phyloP scores from a whole-genome alignment of 805 yeast species.

The Wickerhamomyces alni region DNA sequence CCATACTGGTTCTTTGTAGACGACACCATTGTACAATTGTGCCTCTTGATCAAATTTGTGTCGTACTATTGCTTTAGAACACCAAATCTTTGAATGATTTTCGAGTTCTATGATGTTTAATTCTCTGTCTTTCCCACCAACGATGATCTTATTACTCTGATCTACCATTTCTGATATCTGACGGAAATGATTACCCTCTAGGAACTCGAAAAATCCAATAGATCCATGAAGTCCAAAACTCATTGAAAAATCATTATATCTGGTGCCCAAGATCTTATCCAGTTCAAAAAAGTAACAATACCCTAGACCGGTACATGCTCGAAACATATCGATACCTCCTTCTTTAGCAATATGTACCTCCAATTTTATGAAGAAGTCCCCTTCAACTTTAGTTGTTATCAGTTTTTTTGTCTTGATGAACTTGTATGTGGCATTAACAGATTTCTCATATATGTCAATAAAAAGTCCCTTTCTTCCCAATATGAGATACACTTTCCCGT shows the following conservation, averaged over 20 bases:
- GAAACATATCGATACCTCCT: constrained; percentile 5
- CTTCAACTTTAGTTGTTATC: constrained; percentile 13
- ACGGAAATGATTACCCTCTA: constrained; percentile 2
- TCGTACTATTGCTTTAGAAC: constrained; percentile 10
- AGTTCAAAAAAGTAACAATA: constrained; percentile 17
- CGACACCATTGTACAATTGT: not conserved
- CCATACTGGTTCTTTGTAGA: constrained; percentile 18
- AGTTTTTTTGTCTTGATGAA: constrained; percentile 11
- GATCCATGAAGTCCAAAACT: constrained; percentile 21
- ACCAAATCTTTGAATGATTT: constrained; percentile 17
- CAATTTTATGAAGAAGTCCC: constrained; percentile 18
- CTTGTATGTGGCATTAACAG: constrained; percentile 3
- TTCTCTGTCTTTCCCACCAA: constrained; percentile 22
- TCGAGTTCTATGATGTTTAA: constrained; percentile 14
- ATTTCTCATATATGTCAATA: constrained; percentile 11
- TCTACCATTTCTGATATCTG: not conserved
- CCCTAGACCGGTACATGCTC: constrained; percentile 20
- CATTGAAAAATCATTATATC: constrained; percentile 18
- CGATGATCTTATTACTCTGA: constrained; percentile 6
- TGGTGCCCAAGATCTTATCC: constrained; percentile 11
- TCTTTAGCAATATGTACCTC: constrained; percentile 4
- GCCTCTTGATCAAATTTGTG: constrained; percentile 1
- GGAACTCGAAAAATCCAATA: constrained; percentile 16
- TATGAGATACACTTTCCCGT: constrained; percentile 4
- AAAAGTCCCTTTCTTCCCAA: constrained; percentile 14